phyloP scores from a whole-genome alignment of 257 asterid genomes.

The Datura wrightii region DNA sequence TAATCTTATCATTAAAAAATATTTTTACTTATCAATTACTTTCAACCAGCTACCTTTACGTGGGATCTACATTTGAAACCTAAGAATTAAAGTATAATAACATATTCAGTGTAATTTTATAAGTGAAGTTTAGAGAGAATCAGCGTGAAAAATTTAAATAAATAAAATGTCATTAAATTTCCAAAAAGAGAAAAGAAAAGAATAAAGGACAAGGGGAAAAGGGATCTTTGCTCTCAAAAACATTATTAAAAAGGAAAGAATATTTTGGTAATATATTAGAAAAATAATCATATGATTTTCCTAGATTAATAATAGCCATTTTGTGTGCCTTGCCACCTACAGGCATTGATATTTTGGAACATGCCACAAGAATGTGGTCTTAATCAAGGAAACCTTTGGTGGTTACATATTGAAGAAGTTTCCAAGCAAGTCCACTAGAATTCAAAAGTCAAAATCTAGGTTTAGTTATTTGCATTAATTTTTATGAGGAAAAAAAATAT shows the following conservation, averaged over 20 bases:
- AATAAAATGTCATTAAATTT: no score
- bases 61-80: no score
- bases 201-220: background rate
- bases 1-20: no score
- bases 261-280: background rate
- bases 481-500: background rate
- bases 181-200: no score
- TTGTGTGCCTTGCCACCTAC: constrained; percentile 21
- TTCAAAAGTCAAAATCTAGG: constrained; percentile 19
- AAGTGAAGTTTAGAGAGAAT: no score
- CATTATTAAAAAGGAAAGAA: constrained; percentile 11
- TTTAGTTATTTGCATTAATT: background rate
- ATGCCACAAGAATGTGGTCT: constrained; percentile 36
- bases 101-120: no score
- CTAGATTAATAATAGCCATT: background rate
- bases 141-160: no score
- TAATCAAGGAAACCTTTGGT: constrained; percentile 51
- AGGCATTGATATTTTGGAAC: constrained; percentile 37
- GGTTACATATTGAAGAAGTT: background rate
- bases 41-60: no score
- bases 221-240: background rate
- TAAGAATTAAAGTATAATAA: no score
- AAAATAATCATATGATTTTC: background rate
- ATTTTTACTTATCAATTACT: no score
- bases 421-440: background rate